Base-by-base conservation (phyloP, 2,329 filamentous ascomycete genomes). In the Byssothecium circinans region DNA sequence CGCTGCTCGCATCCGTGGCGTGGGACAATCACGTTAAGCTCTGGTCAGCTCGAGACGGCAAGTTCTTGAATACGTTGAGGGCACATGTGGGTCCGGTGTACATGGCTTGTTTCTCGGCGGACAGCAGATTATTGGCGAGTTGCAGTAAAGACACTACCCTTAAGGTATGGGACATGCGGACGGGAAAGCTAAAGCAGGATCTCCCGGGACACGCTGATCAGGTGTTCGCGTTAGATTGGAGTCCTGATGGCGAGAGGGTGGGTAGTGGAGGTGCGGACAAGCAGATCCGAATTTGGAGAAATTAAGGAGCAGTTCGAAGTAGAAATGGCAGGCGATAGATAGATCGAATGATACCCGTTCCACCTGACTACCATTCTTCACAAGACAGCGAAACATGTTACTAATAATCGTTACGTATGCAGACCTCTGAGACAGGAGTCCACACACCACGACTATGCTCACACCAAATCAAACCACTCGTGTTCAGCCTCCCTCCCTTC, bases 1-100 rank as follows among this genome's bases (percentile, higher is more conserved):
- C 83, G 8, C 81, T 92, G 49, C 91, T 99, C 60, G 94, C 94
- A 8, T 95, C 88, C 30, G 86, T 89, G 8, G 86, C 87, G 3
- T 99, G 92, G 75, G 94, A 99, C 70, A 99, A 97, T 68, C 89
- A 92, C 62, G 90, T 92, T 60, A 96, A 96, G 74, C 74, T 96
- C 20, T 97, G 91, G 91, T 89, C 85, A 57, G 88, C 87, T 2
- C 80, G 82, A 66, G 88, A 86, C 54, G 84, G 82, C 52, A 82
- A 79, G 64, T 97, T 96, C 72, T 83, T 96, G 58, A 86, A 87
- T 63, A 96, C 90, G 0, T 79, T 97, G 23, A 82, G 91, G 44
- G 94, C 91, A 7, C 94, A 97, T 71, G 91, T 90, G 3, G 91
- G 88, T 1, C 87, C 91, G 1, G 91, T 97, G 14, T 97, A 96